Evolutionary conservation across 192 early-diverging fungal genomes (phyloP).

Genomic region (Diversispora epigaea): DNA sequence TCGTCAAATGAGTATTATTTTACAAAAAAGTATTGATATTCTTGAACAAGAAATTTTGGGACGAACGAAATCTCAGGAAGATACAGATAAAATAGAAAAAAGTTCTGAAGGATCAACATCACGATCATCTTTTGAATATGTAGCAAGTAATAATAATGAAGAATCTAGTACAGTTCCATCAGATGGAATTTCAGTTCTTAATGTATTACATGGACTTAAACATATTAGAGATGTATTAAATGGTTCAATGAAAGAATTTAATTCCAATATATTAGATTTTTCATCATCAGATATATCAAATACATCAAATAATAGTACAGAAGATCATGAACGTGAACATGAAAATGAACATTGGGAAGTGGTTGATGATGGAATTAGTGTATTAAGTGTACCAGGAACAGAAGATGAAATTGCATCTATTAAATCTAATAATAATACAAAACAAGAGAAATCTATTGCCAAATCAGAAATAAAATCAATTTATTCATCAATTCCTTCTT

Average conservation of each 20-base stretch:
- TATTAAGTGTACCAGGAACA: slow-evolving; percentile 22
- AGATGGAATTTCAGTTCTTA: slow-evolving; percentile 42
- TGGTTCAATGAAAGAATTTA: slow-evolving; percentile 46
- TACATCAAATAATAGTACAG: background rate
- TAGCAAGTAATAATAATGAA: slow-evolving; percentile 10
- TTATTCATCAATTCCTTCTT: background rate
- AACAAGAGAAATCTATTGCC: background rate
- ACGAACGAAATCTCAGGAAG: slow-evolving; percentile 13
- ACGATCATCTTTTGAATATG: slow-evolving; percentile 30
- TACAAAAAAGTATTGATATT: slow-evolving; percentile 43
- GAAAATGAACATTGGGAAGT: slow-evolving; percentile 35
- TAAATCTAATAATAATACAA: slow-evolving; percentile 5
- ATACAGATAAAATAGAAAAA: slow-evolving; percentile 30
- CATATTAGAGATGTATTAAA: slow-evolving; percentile 54
- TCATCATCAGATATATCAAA: no score
- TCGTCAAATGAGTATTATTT: slow-evolving; percentile 38
- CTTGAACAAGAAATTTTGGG: slow-evolving; percentile 49
- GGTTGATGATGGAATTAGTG: slow-evolving; percentile 30
- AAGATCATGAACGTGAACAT: slow-evolving; percentile 25
- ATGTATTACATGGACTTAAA: slow-evolving; percentile 51
- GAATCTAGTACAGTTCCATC: slow-evolving; percentile 11
- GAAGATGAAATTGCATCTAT: slow-evolving; percentile 29
- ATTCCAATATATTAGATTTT: slow-evolving; percentile 39
- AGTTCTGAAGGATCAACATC: slow-evolving; percentile 13
- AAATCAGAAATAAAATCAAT: no score